Conservation (phyloP, 495 filamentous ascomycete species). For the Lasiosphaeriaceae sp. region DNA sequence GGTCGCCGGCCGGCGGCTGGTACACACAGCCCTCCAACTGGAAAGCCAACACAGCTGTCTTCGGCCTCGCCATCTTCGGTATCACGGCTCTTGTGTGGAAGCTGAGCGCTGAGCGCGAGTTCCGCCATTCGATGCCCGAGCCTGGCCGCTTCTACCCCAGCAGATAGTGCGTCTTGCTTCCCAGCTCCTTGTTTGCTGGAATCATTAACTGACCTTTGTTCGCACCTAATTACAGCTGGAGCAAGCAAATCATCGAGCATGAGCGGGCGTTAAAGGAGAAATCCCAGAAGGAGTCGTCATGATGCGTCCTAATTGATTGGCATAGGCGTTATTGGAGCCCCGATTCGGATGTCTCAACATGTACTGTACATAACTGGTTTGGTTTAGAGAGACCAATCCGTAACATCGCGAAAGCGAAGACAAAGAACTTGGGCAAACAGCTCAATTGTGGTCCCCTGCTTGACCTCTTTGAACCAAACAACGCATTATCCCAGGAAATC, state of each 20-base stretch:
- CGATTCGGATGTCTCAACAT: no score
- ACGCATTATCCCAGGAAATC: no score
- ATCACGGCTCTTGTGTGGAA: slow-evolving; percentile 72
- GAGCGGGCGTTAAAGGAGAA: slow-evolving; percentile 64
- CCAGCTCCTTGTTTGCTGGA: not conserved
- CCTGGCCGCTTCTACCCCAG: slow-evolving; percentile 86
- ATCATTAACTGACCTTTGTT: not conserved
- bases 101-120: slow-evolving; percentile 78
- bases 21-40: slow-evolving; percentile 92
- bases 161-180: slow-evolving; percentile 71
- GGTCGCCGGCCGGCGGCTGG: slow-evolving; percentile 98
- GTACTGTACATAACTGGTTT: slow-evolving; percentile 8
- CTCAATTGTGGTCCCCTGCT: no score
- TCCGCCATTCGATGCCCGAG: slow-evolving; percentile 81
- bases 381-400: no score
- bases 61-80: slow-evolving; percentile 66
- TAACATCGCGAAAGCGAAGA: no score
- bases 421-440: no score
- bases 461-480: no score
- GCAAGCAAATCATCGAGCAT: slow-evolving; percentile 83
- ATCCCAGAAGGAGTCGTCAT: slow-evolving; percentile 16
- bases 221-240: slow-evolving; percentile 62
- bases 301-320: not conserved
- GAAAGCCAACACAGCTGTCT: slow-evolving; percentile 88
- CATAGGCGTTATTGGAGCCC: no score